These are phyloP conservation scores for Neostapfia colusana DNA, from an alignment of 176 grass and related monocot genomes.

Conservation along the genomic window DNA sequence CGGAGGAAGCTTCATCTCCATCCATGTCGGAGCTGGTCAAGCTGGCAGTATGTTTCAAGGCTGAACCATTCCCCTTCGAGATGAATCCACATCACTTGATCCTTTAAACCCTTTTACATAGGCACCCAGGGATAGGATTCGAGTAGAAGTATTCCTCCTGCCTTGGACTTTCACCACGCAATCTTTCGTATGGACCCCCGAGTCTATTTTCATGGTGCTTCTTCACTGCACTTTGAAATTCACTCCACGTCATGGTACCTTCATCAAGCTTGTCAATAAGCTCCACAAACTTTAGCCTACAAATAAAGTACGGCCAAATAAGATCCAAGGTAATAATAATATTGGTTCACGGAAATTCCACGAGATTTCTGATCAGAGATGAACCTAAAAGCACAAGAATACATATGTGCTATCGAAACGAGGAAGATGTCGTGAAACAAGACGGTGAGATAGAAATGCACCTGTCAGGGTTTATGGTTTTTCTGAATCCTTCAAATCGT, in stretches of 20 bases:
- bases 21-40: slow-evolving; percentile 19
- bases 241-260: slow-evolving; percentile 43
- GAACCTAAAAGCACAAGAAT: too few relatives aligned
- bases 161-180: slow-evolving; percentile 39
- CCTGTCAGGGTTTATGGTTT: slow-evolving; percentile 84
- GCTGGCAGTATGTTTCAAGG: slow-evolving; percentile 7
- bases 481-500: slow-evolving; percentile 62
- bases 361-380: background rate
- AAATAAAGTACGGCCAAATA: background rate
- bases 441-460: background rate
- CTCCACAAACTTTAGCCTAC: slow-evolving; percentile 60
- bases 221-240: slow-evolving; percentile 53
- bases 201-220: slow-evolving; percentile 50
- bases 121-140: slow-evolving; percentile 66
- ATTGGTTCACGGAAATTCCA: background rate
- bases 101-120: slow-evolving; percentile 48
- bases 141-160: slow-evolving; percentile 73
- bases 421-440: background rate
- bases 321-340: background rate
- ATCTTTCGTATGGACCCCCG: slow-evolving; percentile 67
- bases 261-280: slow-evolving; percentile 60
- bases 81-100: slow-evolving; percentile 22
- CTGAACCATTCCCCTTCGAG: slow-evolving; percentile 14
- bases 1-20: slow-evolving; percentile 32
- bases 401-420: too few relatives aligned